Conservation (phyloP, 352 stramenopile genomes). For the Phytophthora macrochlamydospora region DNA sequence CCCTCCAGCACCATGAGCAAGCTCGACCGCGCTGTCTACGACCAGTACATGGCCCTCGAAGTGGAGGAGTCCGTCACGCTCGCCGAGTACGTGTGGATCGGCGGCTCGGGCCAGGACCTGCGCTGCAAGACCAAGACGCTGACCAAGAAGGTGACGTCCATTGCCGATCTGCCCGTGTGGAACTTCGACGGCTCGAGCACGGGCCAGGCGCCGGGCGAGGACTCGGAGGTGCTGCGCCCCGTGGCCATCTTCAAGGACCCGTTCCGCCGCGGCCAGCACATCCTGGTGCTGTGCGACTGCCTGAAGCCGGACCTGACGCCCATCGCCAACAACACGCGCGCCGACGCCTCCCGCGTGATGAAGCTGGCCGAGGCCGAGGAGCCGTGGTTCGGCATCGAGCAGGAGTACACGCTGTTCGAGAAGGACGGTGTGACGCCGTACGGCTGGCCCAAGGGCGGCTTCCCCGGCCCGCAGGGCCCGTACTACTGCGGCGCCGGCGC, state of each 20-base stretch:
- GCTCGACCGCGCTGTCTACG: conserved; percentile 81
- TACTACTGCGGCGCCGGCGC: conserved; percentile 95
- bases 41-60: conserved; percentile 76
- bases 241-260: conserved; percentile 96
- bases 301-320: conserved; percentile 94
- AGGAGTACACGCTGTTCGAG: conserved; percentile 97
- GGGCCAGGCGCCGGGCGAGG: conserved; percentile 95
- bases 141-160: conserved; percentile 57
- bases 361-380: conserved; percentile 49
- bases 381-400: conserved; percentile 97
- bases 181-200: conserved; percentile 98
- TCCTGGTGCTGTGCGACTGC: conserved; percentile 98
- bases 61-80: conserved; percentile 53
- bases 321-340: conserved; percentile 92
- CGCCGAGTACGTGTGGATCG: conserved; percentile 97
- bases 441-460: conserved; percentile 92
- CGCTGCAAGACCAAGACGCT: conserved; percentile 96
- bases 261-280: conserved; percentile 95
- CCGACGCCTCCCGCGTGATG: conserved; percentile 78
- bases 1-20: conserved; percentile 64
- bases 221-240: conserved; percentile 95
- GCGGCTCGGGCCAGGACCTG: conserved; percentile 91
- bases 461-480: conserved; percentile 89
- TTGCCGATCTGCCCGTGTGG: conserved; percentile 93
- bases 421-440: conserved; percentile 88